Evolutionary conservation across 495 filamentous ascomycete genomes (phyloP), one percentile per base, ranked within the genome.

Genomic region (Penicillium macrosclerotiorum): DNA sequence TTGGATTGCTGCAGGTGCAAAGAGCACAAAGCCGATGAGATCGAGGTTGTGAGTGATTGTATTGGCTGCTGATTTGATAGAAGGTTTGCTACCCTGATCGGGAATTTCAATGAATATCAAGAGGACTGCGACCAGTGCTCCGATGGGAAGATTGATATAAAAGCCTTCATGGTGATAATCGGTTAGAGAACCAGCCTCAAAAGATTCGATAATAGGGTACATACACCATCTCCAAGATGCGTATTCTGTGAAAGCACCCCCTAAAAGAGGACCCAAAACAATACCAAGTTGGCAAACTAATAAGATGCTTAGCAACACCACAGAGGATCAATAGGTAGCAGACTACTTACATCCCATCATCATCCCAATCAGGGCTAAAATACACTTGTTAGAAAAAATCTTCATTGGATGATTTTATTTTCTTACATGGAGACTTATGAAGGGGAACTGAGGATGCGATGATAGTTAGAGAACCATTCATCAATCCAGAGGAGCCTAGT

Each of bases 141-240:
- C 81, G 31, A 84, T 68, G 0, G 81, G 81, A 17, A 85, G 69
- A 54, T 85, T 86, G 43, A 85, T 76, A 51, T 80, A 85, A 55
- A 85, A 84, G 55, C 82, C 67, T 76, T n/a, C n/a, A n/a, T n/a
- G n/a, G n/a, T n/a, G n/a, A n/a, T 30, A n/a, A n/a, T 40, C 19
- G 31, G 9, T 29, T 26, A 37, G 22, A 19, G 32, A 19, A 45
- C 43, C 47, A 50, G 50, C 7, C 17, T 19, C 37, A 6, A 14
- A 19, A 33, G 22, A 34, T 20, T 37, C 14, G 34, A 29, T 29
- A 12, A 29, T 16, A 33, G 23, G 20, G 22, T 32, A 68, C 66
- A 37, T 67, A 76, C 77, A 79, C 76, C 76, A 80, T 48, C 77
- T 56, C 77, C 75, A 79, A 8, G 65, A 63, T 2, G 67, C 62